Evolutionary conservation across 164 flowering plant species (phyloP), one percentile per base, ranked within the genome.

Genomic region (Liquidambar formosana): DNA sequence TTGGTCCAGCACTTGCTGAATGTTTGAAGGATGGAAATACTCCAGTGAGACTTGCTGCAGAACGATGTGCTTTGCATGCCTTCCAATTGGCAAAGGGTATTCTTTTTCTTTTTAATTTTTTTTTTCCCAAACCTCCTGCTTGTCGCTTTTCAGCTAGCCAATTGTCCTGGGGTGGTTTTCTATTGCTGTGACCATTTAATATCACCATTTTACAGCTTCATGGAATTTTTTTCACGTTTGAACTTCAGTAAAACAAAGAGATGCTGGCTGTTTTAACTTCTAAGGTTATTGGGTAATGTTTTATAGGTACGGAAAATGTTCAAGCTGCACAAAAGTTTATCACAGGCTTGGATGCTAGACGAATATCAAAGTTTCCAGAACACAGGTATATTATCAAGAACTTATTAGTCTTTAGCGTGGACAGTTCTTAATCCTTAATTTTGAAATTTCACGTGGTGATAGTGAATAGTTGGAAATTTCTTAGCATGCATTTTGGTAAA

Each of bases 11-110:
- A 5, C 85, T 96, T 71, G 94, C 87, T 23, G 97, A 92, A 53
- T 89, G 97, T 77, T 80, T 93, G 72, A 96, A 87, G 76, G 98
- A 93, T 79, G 88, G 88, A 23, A 93, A 79, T 71, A 82, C 93
- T 14, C 97, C 99, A 44, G 99, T 93, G 57, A 86, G 92, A 63
- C 88, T 92, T 67, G 97, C 97, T 66, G 97, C 99, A n/a, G 98
- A 93, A 81, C 78, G 99, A 71, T 96, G 98, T 82, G 85, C 85
- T 69, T 62, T 93, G 75, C 97, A 93, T 47, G 68, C 83, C 64
- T 90, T 96, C 83, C 99, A 89, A 72, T 74, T 96, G 74, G 76
- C 93, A 15, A 96, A 84, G 75, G 97, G 98, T 96, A 80, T 21
- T n/a, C n/a, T n/a, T n/a, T n/a, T n/a, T n/a, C n/a, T n/a, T n/a